phyloP scores from a whole-genome alignment of 768 basidiomycete species.

The Paxillus involutus region DNA sequence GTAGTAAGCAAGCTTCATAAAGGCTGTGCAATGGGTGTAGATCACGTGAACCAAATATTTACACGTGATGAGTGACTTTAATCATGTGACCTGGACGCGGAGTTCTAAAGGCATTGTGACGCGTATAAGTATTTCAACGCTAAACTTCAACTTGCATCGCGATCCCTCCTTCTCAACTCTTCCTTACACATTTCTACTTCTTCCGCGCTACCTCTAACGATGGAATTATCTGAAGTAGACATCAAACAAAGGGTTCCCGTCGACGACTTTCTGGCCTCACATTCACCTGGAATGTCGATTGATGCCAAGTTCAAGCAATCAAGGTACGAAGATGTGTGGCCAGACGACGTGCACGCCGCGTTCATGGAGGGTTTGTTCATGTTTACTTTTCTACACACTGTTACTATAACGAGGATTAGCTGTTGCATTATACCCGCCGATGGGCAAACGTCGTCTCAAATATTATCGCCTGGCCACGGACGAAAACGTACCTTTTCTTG shows the following conservation, averaged over 20 bases:
- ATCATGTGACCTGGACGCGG: slow-evolving; percentile 28
- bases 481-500: slow-evolving; percentile 9
- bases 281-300: background rate
- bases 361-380: slow-evolving; percentile 35
- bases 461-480: slow-evolving; percentile 26
- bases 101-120: slow-evolving; percentile 19
- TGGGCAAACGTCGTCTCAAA: slow-evolving; percentile 36
- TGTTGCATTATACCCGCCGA: slow-evolving; percentile 32
- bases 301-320: slow-evolving; percentile 26
- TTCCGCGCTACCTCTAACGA: slow-evolving; percentile 17
- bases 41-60: background rate
- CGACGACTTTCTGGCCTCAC: slow-evolving; percentile 8
- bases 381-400: background rate
- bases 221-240: slow-evolving; percentile 20
- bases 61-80: slow-evolving; percentile 29
- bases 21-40: no score
- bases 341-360: slow-evolving; percentile 34
- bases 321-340: slow-evolving; percentile 35
- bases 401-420: slow-evolving; percentile 20
- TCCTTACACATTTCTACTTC: background rate
- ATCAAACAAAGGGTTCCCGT: slow-evolving; percentile 12
- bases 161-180: slow-evolving; percentile 5
- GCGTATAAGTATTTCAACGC: slow-evolving; percentile 13
- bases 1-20: no score
- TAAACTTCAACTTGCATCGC: background rate